These are phyloP conservation scores for Ceratobasidium papillatum DNA, from an alignment of 1,284 basidiomycete species.

Conservation along the genomic window DNA sequence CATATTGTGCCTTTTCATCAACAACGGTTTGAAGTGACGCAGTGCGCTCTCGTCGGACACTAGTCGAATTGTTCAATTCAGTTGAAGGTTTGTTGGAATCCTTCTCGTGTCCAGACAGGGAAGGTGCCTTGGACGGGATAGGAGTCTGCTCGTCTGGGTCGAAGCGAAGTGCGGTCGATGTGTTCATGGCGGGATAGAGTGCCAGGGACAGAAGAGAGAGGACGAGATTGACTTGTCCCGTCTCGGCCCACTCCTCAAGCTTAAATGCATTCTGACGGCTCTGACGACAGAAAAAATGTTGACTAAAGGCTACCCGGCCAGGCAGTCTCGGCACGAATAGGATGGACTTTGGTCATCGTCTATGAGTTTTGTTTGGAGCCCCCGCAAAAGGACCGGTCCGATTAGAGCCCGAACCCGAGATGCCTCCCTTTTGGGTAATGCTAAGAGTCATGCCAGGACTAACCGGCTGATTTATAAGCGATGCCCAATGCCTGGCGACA, in stretches of 20 bases:
- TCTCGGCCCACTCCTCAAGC: not conserved
- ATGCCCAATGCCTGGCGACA: conserved; percentile 22
- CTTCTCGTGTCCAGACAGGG: conserved; percentile 25
- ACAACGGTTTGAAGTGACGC: conserved; percentile 18
- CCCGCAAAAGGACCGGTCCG: conserved; percentile 1
- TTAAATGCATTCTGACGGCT: conserved; percentile 9
- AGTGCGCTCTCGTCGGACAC: not conserved
- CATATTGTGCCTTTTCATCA: conserved; percentile 14
- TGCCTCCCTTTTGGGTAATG: not conserved
- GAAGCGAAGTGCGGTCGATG: conserved; percentile 18
- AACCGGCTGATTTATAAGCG: not conserved
- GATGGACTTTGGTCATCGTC: conserved; percentile 14
- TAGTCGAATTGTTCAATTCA: not conserved
- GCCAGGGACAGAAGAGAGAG: not conserved
- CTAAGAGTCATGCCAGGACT: not conserved
- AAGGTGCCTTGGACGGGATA: conserved; percentile 36
- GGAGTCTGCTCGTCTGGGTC: conserved; percentile 35
- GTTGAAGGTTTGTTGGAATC: not conserved
- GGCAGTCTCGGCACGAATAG: conserved; percentile 16
- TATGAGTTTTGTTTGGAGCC: not conserved
- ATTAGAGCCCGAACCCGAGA: not conserved
- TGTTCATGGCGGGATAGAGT: conserved; percentile 17
- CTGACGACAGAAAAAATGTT: conserved; percentile 35
- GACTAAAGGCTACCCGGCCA: conserved; percentile 22
- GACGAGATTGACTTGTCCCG: not conserved